These are phyloP conservation scores for Trichoderma erinaceum DNA, from an alignment of 495 filamentous ascomycete species.

Conservation along the genomic window DNA sequence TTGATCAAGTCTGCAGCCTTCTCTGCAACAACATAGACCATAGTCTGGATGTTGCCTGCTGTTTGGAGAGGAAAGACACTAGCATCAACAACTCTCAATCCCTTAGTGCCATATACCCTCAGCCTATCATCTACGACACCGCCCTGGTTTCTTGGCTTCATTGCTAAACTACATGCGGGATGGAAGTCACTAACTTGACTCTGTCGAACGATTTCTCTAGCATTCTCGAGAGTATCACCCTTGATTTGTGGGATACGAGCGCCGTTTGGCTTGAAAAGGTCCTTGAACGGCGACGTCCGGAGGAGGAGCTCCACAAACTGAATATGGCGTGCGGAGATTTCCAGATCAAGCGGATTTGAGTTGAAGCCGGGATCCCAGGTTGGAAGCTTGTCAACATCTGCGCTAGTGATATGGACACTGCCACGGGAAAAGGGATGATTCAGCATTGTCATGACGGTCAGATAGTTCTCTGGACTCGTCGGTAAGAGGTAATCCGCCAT, in stretches of 20 bases:
- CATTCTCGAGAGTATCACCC: not conserved
- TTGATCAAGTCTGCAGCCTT: conserved; percentile 39
- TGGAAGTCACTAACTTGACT: not conserved
- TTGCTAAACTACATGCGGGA: not conserved
- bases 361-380: conserved; percentile 51
- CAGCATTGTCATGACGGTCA: conserved; percentile 36
- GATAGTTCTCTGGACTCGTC: conserved; percentile 31
- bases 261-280: not conserved
- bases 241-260: conserved; percentile 17
- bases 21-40: conserved; percentile 46
- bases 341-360: conserved; percentile 45
- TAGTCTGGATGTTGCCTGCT: conserved; percentile 35
- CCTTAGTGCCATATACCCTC: conserved; percentile 40
- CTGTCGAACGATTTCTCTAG: not conserved
- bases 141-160: conserved; percentile 14
- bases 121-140: conserved; percentile 42
- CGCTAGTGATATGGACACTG: conserved; percentile 47
- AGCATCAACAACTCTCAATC: conserved; percentile 43
- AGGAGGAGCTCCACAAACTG: conserved; percentile 2
- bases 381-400: conserved; percentile 32
- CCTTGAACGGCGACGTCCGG: not conserved
- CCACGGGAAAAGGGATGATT: conserved; percentile 53
- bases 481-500: conserved; percentile 33
- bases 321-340: conserved; percentile 37
- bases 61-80: conserved; percentile 39